Evolutionary conservation across 2,329 filamentous ascomycete species (phyloP).

Genomic region (Talaromyces sp.): DNA sequence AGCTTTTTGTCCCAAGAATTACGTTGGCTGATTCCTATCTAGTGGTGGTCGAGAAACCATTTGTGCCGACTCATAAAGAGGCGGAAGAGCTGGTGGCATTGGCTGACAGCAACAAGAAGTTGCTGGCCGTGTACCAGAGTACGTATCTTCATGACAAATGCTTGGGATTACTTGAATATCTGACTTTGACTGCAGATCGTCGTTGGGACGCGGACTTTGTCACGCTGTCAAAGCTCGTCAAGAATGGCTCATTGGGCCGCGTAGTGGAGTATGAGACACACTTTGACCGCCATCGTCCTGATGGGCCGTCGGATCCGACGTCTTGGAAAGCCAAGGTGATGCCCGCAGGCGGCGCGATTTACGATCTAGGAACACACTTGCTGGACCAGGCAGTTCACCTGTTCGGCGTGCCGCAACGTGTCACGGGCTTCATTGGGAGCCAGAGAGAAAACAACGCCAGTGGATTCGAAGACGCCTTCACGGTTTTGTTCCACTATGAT

Average conservation of each 20-base stretch:
- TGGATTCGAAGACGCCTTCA: conserved; percentile 46
- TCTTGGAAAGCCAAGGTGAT: conserved; percentile 64
- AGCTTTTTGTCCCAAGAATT: not conserved
- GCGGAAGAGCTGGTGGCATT: conserved; percentile 57
- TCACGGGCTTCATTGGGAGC: conserved; percentile 63
- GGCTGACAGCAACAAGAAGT: conserved; percentile 45
- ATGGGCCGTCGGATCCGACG: conserved; percentile 41
- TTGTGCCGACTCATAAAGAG: conserved; percentile 65
- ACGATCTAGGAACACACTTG: conserved; percentile 70
- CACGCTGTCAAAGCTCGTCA: conserved; percentile 59
- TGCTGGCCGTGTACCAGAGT: conserved; percentile 66
- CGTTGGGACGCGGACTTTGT: conserved; percentile 74
- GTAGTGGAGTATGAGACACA: conserved; percentile 73
- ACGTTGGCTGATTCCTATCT: not conserved
- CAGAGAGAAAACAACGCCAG: conserved; percentile 55
- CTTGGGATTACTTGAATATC: not conserved
- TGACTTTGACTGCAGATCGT: conserved; percentile 43
- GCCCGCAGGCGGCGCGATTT: conserved; percentile 62
- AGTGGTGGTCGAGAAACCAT: conserved; percentile 78
- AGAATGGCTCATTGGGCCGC: conserved; percentile 58
- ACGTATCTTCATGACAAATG: conserved; percentile 11
- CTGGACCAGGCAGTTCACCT: conserved; percentile 68
- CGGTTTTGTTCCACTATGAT: conserved; percentile 61
- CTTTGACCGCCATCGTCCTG: conserved; percentile 68
- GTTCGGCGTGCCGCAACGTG: conserved; percentile 61